Evolutionary conservation across 306 rosid genomes (phyloP), one percentile per base, ranked within the genome.

Genomic region (Styphnolobium japonicum): DNA sequence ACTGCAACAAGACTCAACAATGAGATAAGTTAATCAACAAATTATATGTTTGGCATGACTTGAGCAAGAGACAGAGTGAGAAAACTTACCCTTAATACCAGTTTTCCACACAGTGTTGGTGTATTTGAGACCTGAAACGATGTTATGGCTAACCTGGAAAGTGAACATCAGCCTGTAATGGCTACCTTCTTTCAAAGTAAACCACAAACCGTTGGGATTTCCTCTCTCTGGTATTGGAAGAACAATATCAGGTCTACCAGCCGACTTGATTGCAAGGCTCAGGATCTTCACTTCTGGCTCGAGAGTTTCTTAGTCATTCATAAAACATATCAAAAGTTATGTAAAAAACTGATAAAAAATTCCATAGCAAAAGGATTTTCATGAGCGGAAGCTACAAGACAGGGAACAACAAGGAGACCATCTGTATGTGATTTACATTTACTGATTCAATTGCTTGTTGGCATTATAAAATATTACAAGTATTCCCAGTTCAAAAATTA

Each of bases 131-230:
- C 98, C 97, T 22, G 97, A 90, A 84, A 94, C 97, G 16, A 92
- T 92, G 80, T 94, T 94, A 29, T 92, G 79, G 89, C 79, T 62
- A 81, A 94, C 98, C 82, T 87, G 81, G 79, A 94, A 91, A 31
- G 93, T 86, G 86, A 94, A 94, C 76, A 81, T 27, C 14, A 94
- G 82, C 73, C 86, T 89, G 85, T 91, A 94, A 62, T 75, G 90
- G 92, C 93, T 88, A 37, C 97, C 98, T 87, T 92, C 98, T 80
- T 94, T 94, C 89, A 94, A 82, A 81, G 98, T 92, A 78, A 94
- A 94, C 97, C 98, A 94, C 52, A 76, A 82, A 14, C 98, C 92
- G 2, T 67, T 71, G 21, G 94, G 98, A 46, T 90, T 92, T 80
- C 97, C 93, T 40, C 55, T 40, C 74, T 87, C 92, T 6, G 97